A percentile compares a stretch with the other conserved stretches of the same genome.
These are phyloP conservation scores for Eucommia ulmoides DNA, from an alignment of 257 asterid genomes.

Conservation along the genomic window DNA sequence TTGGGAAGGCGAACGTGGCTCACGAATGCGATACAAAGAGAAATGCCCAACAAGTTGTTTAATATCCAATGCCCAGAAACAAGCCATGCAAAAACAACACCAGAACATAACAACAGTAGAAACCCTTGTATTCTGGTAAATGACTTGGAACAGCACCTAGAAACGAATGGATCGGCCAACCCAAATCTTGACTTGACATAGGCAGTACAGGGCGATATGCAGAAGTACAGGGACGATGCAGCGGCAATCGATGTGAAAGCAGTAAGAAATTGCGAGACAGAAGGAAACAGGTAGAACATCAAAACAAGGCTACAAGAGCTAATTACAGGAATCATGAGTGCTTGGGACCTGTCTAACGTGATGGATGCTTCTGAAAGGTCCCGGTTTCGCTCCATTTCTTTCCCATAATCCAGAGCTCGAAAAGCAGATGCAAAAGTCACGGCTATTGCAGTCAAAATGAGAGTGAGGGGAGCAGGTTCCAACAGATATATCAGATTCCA, in stretches of 20 bases:
- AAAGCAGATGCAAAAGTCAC: constrained; percentile 81
- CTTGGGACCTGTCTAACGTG: constrained; percentile 85
- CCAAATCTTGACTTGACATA: constrained; percentile 53
- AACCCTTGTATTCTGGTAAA: constrained; percentile 59
- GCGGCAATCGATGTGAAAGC: constrained; percentile 87
- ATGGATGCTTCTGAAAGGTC: constrained; percentile 86
- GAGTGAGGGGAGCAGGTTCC: constrained; percentile 75
- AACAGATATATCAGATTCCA: constrained; percentile 68
- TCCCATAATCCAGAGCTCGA: constrained; percentile 76
- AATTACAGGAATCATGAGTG: constrained; percentile 89
- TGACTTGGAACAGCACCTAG: constrained; percentile 74
- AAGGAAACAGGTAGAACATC: constrained; percentile 93
- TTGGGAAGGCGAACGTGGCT: constrained; percentile 97
- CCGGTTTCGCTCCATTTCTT: constrained; percentile 88
- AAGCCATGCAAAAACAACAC: constrained; percentile 64
- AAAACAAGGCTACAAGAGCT: constrained; percentile 92
- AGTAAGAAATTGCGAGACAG: constrained; percentile 83
- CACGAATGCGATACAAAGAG: constrained; percentile 93
- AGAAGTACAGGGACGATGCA: constrained; percentile 76
- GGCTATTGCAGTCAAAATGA: constrained; percentile 60
- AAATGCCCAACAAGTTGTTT: constrained; percentile 82
- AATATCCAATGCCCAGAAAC: constrained; percentile 85
- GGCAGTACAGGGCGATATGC: constrained; percentile 54
- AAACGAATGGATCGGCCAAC: constrained; percentile 66
- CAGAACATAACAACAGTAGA: constrained; percentile 36